Evolutionary conservation across 129 eudicot genomes (phyloP).

Genomic region (Lonicera japonica): DNA sequence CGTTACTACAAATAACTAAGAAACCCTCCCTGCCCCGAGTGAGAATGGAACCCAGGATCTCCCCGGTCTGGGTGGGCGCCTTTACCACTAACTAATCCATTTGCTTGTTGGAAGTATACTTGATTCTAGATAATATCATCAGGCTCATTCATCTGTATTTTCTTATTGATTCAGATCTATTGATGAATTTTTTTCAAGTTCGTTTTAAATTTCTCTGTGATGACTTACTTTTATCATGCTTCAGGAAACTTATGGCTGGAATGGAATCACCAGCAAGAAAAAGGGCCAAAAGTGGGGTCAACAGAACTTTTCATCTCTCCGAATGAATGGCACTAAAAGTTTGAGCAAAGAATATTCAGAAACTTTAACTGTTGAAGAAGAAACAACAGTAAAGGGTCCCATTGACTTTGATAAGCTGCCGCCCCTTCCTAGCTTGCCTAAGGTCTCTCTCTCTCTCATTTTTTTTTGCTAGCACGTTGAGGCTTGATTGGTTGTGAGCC

Average conservation of each 20-base stretch:
- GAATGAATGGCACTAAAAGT: constrained; percentile 26
- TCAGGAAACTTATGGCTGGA: constrained; percentile 71
- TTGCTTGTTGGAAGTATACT: no score
- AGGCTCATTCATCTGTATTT: no score
- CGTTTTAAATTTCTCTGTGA: background rate
- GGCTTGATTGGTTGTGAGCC: no score
- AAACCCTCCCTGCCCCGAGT: no score
- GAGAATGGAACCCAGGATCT: no score
- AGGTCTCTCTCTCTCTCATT: constrained; percentile 38
- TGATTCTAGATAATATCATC: no score
- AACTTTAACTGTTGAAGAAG: constrained; percentile 15
- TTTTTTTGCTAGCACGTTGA: background rate
- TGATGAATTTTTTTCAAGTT: background rate
- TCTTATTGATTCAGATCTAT: no score
- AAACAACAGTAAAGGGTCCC: constrained; percentile 20
- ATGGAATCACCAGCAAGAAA: constrained; percentile 86
- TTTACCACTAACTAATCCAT: no score
- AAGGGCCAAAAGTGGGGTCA: constrained; percentile 94
- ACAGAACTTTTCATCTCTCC: constrained; percentile 34
- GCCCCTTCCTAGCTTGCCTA: constrained; percentile 48
- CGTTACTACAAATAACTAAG: no score
- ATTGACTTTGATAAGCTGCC: constrained; percentile 72
- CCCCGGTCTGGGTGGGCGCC: no score
- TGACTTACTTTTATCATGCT: constrained; percentile 6
- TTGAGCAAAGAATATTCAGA: constrained; percentile 25